Evolutionary conservation across 371 early-diverging fungal species (phyloP).

Genomic region (Actinomucor elegans): DNA sequence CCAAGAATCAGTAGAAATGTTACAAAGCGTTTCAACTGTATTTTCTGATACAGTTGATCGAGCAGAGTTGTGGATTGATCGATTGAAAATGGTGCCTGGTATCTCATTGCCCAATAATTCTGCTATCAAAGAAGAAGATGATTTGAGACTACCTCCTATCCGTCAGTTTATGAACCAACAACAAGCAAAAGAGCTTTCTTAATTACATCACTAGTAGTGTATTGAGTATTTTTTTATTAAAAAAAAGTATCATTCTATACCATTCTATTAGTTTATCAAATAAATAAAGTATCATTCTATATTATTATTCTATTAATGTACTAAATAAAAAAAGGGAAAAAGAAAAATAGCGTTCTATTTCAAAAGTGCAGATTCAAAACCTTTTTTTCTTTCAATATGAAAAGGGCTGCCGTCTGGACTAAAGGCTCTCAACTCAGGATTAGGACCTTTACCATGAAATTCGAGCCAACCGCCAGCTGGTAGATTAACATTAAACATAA

Average conservation of each 20-base stretch:
- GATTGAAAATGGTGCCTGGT: constrained; percentile 43
- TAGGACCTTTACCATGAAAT: neutral
- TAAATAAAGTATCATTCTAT: too few species aligned
- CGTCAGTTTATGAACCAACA: constrained; percentile 14
- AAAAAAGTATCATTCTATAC: too few species aligned
- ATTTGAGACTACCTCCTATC: constrained; percentile 35
- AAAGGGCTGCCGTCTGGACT: neutral
- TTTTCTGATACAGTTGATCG: constrained; percentile 76
- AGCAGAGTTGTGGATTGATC: constrained; percentile 77
- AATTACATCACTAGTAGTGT: too few species aligned
- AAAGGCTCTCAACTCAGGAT: neutral
- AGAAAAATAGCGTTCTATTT: neutral
- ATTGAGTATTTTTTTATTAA: too few species aligned
- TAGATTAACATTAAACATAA: neutral
- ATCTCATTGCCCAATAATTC: neutral
- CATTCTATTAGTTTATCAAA: too few species aligned
- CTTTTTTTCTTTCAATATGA: neutral
- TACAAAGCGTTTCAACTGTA: constrained; percentile 70
- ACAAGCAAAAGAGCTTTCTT: too few species aligned
- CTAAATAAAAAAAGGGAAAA: neutral
- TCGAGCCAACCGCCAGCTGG: constrained; percentile 11
- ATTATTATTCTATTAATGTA: too few species aligned
- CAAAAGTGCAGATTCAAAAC: neutral
- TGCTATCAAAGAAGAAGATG: too few species aligned
- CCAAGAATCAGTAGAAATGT: constrained; percentile 80